A percentile compares a stretch with the other conserved stretches of the same genome.
These are phyloP conservation scores for Blastocystis sp. DNA, from an alignment of 352 stramenopile genomes.

Conservation along the genomic window DNA sequence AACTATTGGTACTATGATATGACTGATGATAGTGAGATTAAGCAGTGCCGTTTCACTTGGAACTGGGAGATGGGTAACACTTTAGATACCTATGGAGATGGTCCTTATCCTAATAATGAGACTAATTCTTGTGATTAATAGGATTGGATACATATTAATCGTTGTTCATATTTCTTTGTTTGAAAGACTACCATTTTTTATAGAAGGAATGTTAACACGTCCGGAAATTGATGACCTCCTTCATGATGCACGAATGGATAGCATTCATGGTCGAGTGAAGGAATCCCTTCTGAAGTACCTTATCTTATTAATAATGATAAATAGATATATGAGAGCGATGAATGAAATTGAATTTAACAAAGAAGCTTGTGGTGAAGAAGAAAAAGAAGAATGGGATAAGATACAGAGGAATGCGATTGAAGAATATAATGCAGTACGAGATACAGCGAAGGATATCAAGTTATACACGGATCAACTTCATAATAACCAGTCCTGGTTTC, in stretches of 20 bases:
- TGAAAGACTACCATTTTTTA: neutral
- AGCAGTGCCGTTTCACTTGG: neutral
- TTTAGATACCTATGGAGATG: too few relatives aligned
- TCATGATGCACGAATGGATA: neutral
- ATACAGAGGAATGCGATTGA: neutral
- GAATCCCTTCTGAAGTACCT: neutral
- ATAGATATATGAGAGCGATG: neutral
- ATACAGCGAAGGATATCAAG: neutral
- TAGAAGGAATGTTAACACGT: neutral
- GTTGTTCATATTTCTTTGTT: too few relatives aligned
- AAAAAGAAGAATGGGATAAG: neutral
- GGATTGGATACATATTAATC: too few relatives aligned
- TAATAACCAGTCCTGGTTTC: neutral
- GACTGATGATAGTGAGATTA: too few relatives aligned
- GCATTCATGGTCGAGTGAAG: neutral
- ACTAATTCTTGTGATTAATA: too few relatives aligned
- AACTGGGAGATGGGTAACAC: too few relatives aligned
- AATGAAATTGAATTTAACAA: neutral
- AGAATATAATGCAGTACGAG: constrained; percentile 5
- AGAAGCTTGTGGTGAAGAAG: neutral
- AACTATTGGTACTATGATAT: too few relatives aligned
- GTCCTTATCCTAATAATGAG: too few relatives aligned
- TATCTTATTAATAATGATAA: neutral
- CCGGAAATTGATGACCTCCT: neutral
- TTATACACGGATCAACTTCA: neutral